Base-by-base conservation (phyloP, 805 yeast species). In the Ogataea paraovalis region DNA sequence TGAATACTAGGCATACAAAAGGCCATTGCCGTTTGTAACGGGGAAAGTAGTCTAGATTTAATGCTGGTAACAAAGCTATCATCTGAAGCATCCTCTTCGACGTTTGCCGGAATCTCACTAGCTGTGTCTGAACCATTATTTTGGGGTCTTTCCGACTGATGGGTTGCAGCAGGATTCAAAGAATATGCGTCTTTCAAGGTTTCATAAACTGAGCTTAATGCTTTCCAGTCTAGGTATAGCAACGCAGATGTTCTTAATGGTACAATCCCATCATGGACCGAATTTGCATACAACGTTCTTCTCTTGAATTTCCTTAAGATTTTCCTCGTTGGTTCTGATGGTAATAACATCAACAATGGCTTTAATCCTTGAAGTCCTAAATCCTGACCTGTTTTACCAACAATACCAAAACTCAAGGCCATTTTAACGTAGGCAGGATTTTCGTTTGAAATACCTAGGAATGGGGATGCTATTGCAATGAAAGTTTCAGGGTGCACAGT, bases 351-450 rank as follows among this genome's bases (percentile, higher is more conserved):
- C 37, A 94, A 68, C 13, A 94, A 65, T 0, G 97, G 96, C 54
- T 76, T 78, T 3, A 66, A 16, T 8, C 72, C 71, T 37, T 66
- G 64, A 36, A 94, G 74, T 1, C 92, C 92, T 49, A 94, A 69
- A 62, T 94, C 99, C 56, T 88, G 84, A 4, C 99, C 99, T 0
- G 97, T 87, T 52, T 80, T 78, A 3, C 99, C 99, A n/a, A 90
- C 83, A 20, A 90, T 74, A 0, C 99, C 99, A 32, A 91, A 76
- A 68, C 84, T 88, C 12, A 94, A 71, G 0, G 94, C 96, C 42
- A 90, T 61, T 49, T 90, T 87, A 13, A 92, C 86, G 61, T 86
- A 88, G 2, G 80, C 77, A 0, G 98, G 97, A 61, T 88, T 87
- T 53, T 94, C 99, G 49, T 86, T 82, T 18, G 87, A 79, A 2